Conservation (phyloP, 2,329 filamentous ascomycete species). For the Penicillium sp. region DNA sequence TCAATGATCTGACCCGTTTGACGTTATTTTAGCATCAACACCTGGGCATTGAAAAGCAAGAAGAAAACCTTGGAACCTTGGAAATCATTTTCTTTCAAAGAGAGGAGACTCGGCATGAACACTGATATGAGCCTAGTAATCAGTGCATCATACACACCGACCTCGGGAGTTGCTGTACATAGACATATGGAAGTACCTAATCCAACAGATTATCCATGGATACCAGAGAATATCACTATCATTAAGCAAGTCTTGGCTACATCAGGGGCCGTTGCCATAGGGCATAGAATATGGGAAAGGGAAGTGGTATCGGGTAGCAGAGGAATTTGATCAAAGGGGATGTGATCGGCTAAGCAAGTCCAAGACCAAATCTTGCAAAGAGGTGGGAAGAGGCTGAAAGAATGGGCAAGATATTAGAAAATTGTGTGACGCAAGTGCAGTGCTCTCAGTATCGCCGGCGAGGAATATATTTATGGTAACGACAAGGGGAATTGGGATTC, state of each 20-base stretch:
- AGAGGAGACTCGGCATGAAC: too few species aligned
- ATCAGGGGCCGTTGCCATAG: background rate
- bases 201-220: background rate
- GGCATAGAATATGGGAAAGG: constrained; percentile 8
- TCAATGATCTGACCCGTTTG: too few species aligned
- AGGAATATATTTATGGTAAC: constrained; percentile 32
- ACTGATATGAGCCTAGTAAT: too few species aligned
- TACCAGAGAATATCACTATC: constrained; percentile 10
- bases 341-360: background rate
- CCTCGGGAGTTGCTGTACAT: too few species aligned
- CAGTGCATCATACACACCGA: too few species aligned
- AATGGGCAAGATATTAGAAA: constrained; percentile 19
- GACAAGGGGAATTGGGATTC: constrained; percentile 22
- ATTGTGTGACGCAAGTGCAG: constrained; percentile 18
- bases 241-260: constrained; percentile 20
- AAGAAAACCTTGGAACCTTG: too few species aligned
- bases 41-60: too few species aligned
- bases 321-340: background rate
- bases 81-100: too few species aligned
- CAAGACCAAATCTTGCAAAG: constrained; percentile 6
- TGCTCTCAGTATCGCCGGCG: constrained; percentile 14
- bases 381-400: background rate
- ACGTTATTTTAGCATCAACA: too few species aligned
- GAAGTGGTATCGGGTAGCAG: constrained; percentile 16
- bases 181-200: background rate